A percentile compares a stretch with the other conserved stretches of the same genome.
Conservation (phyloP, 805 yeast species). For the Sugiyamaella smithiae region DNA sequence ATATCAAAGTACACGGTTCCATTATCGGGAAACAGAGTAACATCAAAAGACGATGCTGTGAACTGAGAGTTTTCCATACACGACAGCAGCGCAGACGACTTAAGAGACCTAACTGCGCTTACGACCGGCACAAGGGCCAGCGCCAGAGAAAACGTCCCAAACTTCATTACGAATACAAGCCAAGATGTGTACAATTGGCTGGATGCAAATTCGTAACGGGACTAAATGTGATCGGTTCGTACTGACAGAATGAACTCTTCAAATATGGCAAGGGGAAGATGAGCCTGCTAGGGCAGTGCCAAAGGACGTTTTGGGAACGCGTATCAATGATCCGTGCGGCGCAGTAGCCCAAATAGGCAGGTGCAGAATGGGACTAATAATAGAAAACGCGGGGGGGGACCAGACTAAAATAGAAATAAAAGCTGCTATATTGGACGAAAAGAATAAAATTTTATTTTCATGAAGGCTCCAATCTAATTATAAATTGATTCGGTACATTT, state of each 20-base stretch:
- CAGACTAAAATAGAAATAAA: too few species aligned
- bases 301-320: neutral
- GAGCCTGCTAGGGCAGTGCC: conserved; percentile 1
- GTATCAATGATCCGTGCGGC: neutral
- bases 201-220: neutral
- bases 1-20: conserved; percentile 61
- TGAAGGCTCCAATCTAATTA: too few species aligned
- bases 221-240: too few species aligned
- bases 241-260: neutral
- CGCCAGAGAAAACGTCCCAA: neutral
- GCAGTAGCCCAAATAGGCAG: neutral
- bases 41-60: conserved; percentile 80
- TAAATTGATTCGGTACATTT: too few species aligned
- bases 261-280: neutral
- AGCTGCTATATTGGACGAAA: too few species aligned
- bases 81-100: conserved; percentile 71
- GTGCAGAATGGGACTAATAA: conserved; percentile 1
- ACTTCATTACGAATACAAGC: conserved; percentile 1
- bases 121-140: conserved; percentile 8
- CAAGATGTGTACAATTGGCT: neutral
- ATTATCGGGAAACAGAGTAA: conserved; percentile 65
- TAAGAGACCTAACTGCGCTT: conserved; percentile 34
- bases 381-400: conserved; percentile 5
- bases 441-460: too few species aligned
- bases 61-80: conserved; percentile 90